Evolutionary conservation across 2,329 filamentous ascomycete species (phyloP), one percentile per base, ranked within the genome.

Genomic region (Teratosphaeria epicoccoides): DNA sequence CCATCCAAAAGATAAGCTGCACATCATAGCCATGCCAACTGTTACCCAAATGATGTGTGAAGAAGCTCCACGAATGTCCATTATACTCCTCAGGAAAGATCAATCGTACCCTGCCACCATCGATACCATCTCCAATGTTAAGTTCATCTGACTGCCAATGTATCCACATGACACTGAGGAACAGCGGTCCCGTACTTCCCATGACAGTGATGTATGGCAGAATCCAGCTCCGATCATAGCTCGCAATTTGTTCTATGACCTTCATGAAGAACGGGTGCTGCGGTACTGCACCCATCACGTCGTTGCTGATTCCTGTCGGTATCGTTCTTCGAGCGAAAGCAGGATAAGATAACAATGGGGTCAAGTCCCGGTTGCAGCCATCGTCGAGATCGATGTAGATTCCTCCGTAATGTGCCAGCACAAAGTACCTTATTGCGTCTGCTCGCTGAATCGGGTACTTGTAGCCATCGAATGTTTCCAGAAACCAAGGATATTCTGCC

Each of bases 351-450:
- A 87, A 62, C 80, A 83, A 52, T 51, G 65, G 61, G 61, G 87
- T 84, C 46, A 87, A 75, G 47, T 78, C 77, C 53, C 81, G 78
- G 59, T 82, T 78, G 72, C 84, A 88, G 59, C 84, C 84, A 49
- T 59, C 82, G 67, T 93, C 87, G 46, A 91, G 71, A 63, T 93
- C 87, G 59, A 91, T 82, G 68, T 91, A 91, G 51, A 88, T 82
- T 40, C 87, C 87, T 51, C 87, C 87, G 64, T 81, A 90, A 68
- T 87, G 80, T 49, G 82, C 77, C 26, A 93, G 75, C 20, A 89
- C 76, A 65, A 91, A 90, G 71, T 91, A 91, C 48, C 87, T 79
- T 61, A 91, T 65, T 43, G 85, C 76, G 63, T 91, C 87, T 51
- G 86, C 84, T 55, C 85, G 80, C 70, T 90, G 84, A 57, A 91